These are phyloP conservation scores for Gloeostereum incarnatum DNA, from an alignment of 768 basidiomycete species.

Conservation along the genomic window DNA sequence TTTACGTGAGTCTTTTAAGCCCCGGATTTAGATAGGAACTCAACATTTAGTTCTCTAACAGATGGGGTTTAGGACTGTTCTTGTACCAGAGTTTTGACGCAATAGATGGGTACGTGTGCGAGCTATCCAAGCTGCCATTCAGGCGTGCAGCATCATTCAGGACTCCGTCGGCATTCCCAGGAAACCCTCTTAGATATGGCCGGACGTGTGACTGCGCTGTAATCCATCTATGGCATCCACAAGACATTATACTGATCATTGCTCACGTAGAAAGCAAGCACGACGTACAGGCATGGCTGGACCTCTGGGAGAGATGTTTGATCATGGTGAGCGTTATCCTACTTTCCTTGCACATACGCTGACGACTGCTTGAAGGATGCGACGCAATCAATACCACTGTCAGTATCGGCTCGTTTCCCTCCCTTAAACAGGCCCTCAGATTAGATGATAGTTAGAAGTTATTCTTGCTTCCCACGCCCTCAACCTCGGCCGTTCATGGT, in stretches of 20 bases:
- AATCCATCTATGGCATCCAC: no score
- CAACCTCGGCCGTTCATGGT: slow-evolving; percentile 92
- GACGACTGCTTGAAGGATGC: slow-evolving; percentile 44
- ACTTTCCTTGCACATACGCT: not conserved
- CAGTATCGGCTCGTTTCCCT: slow-evolving; percentile 11
- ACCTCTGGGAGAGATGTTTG: slow-evolving; percentile 95
- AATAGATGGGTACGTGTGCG: slow-evolving; percentile 68
- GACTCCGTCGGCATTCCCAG: no score
- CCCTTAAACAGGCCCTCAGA: not conserved
- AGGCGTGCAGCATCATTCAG: no score
- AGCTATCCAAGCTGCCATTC: slow-evolving; percentile 11
- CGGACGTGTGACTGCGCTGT: no score
- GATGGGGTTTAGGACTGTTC: slow-evolving; percentile 86
- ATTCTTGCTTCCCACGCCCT: slow-evolving; percentile 78
- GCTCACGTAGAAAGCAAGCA: slow-evolving; percentile 74
- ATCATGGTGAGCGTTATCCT: slow-evolving; percentile 78
- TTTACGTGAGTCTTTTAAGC: slow-evolving; percentile 54
- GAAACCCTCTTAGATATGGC: no score
- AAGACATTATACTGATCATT: not conserved
- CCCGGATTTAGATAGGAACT: not conserved
- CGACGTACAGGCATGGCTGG: slow-evolving; percentile 96
- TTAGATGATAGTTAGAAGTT: slow-evolving; percentile 66
- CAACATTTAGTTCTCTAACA: slow-evolving; percentile 18
- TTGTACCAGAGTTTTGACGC: slow-evolving; percentile 86
- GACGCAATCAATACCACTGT: slow-evolving; percentile 96